Evolutionary conservation across 257 asterid species (phyloP).

Genomic region (Solanum gandarillasii): DNA sequence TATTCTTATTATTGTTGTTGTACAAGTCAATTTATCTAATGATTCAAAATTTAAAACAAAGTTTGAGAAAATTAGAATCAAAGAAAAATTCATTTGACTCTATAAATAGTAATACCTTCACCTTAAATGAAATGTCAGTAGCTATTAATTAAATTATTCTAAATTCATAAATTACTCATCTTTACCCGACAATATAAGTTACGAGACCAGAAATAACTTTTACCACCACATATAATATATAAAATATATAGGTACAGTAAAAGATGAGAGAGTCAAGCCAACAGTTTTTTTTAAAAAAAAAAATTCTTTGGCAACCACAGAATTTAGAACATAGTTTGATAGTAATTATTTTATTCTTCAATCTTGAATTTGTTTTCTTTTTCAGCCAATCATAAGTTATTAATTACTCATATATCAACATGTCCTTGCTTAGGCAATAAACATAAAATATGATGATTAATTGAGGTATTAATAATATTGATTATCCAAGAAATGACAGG

Average conservation of each 20-base stretch:
- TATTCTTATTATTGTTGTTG: too few relatives aligned
- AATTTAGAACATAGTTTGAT: not conserved
- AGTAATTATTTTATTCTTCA: not conserved
- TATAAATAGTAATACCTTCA: not conserved
- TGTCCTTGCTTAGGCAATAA: not conserved
- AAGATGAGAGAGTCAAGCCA: not conserved
- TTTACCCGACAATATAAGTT: not conserved
- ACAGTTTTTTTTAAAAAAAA: not conserved
- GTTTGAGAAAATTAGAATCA: too few relatives aligned
- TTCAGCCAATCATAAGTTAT: not conserved
- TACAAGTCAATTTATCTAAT: not conserved
- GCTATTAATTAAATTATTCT: too few relatives aligned
- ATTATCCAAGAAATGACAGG: not conserved
- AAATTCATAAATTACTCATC: too few relatives aligned
- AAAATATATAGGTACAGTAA: not conserved
- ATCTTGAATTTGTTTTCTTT: not conserved
- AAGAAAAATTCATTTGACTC: too few relatives aligned
- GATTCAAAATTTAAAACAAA: too few relatives aligned
- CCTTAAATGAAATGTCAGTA: not conserved
- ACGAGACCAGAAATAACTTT: not conserved
- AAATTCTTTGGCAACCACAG: not conserved
- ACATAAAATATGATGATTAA: not conserved
- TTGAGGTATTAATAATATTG: not conserved
- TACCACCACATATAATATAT: too few relatives aligned
- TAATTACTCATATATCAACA: not conserved